These are phyloP conservation scores for Oryza punctata DNA, from an alignment of 176 grass and related monocot species.

Conservation along the genomic window DNA sequence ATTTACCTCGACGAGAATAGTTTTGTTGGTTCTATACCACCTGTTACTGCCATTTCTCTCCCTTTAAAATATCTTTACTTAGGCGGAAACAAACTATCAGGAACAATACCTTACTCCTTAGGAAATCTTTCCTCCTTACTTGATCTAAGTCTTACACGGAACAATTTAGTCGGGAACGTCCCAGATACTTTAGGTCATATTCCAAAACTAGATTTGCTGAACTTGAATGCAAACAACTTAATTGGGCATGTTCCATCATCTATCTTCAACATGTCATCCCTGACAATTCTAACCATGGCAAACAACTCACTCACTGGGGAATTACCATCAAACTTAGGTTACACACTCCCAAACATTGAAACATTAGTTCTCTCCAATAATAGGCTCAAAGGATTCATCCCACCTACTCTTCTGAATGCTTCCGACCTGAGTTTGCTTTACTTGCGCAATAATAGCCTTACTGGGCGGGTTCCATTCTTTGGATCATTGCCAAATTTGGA, in stretches of 20 bases:
- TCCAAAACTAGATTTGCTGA: slow-evolving; percentile 7
- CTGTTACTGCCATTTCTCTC: neutral
- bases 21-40: slow-evolving; percentile 29
- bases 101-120: slow-evolving; percentile 47
- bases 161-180: slow-evolving; percentile 48
- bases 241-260: slow-evolving; percentile 34
- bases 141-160: slow-evolving; percentile 17
- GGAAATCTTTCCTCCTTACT: slow-evolving; percentile 43
- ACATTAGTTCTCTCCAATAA: neutral
- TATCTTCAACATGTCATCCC: slow-evolving; percentile 10
- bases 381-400: neutral
- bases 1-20: slow-evolving; percentile 21
- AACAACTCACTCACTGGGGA: neutral
- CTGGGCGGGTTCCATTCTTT: neutral
- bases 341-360: neutral
- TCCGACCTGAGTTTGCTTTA: neutral
- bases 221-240: slow-evolving; percentile 17
- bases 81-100: slow-evolving; percentile 36
- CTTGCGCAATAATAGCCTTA: neutral
- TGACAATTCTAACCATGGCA: neutral
- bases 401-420: neutral
- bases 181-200: slow-evolving; percentile 45
- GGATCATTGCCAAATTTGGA: neutral
- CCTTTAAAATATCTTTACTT: slow-evolving; percentile 31
- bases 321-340: neutral